These are phyloP conservation scores for Patellaria atrata DNA, from an alignment of 495 filamentous ascomycete species.

Conservation along the genomic window DNA sequence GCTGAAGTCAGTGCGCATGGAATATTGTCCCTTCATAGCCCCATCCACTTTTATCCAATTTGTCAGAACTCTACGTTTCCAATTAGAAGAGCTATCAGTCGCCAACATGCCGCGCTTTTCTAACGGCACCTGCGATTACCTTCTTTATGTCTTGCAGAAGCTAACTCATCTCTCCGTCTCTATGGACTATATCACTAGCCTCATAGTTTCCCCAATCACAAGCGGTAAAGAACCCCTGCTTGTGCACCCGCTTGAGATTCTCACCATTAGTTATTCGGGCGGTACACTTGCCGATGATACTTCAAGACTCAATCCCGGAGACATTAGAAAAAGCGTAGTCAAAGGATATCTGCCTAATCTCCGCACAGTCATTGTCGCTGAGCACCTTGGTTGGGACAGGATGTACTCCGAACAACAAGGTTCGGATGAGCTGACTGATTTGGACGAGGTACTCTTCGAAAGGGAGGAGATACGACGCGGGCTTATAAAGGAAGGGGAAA, in stretches of 20 bases:
- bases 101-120: constrained; percentile 16
- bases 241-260: constrained; percentile 7
- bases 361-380: constrained; percentile 13
- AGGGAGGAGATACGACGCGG: no score
- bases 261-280: constrained; percentile 9
- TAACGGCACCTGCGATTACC: constrained; percentile 13
- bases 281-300: constrained; percentile 1
- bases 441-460: no score
- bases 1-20: constrained; percentile 9
- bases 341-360: constrained; percentile 16
- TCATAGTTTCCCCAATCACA: no score
- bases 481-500: no score
- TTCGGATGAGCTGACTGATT: constrained; percentile 8
- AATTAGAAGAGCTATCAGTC: constrained; percentile 11
- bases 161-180: constrained; percentile 18
- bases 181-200: constrained; percentile 21
- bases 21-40: constrained; percentile 1
- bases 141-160: constrained; percentile 18
- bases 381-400: constrained; percentile 16
- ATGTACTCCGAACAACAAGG: no score
- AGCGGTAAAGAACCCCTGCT: background rate
- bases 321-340: constrained; percentile 12
- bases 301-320: constrained; percentile 5
- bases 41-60: constrained; percentile 2
- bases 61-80: constrained; percentile 4